Percentiles rank a stretch among this genome's conserved stretches.
phyloP scores from a whole-genome alignment of 352 stramenopile genomes.

The Halophytophthora batemanensis region DNA sequence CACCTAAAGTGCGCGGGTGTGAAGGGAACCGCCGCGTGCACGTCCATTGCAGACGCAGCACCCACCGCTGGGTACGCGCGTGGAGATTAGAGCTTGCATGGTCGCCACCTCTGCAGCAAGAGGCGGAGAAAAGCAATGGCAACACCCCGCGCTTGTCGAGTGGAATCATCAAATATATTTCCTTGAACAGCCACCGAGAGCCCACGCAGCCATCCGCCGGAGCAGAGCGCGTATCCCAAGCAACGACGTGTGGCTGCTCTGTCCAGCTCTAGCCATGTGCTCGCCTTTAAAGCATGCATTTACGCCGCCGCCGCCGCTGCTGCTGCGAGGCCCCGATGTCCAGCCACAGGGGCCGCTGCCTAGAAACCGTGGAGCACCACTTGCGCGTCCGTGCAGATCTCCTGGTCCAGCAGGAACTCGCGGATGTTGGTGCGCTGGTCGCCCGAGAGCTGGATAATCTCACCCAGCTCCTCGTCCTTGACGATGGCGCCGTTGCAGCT shows the following conservation, averaged over 20 bases:
- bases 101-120: too few relatives aligned
- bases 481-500: constrained; percentile 99
- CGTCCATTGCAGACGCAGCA: too few relatives aligned
- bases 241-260: constrained; percentile 3
- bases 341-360: constrained; percentile 20
- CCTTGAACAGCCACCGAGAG: constrained; percentile 23
- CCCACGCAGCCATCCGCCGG: constrained; percentile 1
- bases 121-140: constrained; percentile 12
- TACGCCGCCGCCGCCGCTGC: constrained; percentile 7
- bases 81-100: too few relatives aligned
- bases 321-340: constrained; percentile 5
- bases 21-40: too few relatives aligned
- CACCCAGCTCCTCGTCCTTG: constrained; percentile 96
- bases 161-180: constrained; percentile 48
- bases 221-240: background rate
- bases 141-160: constrained; percentile 12
- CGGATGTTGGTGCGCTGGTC: constrained; percentile 99
- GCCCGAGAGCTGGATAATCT: constrained; percentile 99
- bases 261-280: constrained; percentile 18
- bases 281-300: constrained; percentile 11
- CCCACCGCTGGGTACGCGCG: too few relatives aligned
- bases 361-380: constrained; percentile 99
- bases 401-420: constrained; percentile 98
- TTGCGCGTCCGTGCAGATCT: constrained; percentile 96
- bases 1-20: constrained; percentile 18